phyloP scores from a whole-genome alignment of 2,329 filamentous ascomycete species.

The Zelopaecilomyces penicillatus region DNA sequence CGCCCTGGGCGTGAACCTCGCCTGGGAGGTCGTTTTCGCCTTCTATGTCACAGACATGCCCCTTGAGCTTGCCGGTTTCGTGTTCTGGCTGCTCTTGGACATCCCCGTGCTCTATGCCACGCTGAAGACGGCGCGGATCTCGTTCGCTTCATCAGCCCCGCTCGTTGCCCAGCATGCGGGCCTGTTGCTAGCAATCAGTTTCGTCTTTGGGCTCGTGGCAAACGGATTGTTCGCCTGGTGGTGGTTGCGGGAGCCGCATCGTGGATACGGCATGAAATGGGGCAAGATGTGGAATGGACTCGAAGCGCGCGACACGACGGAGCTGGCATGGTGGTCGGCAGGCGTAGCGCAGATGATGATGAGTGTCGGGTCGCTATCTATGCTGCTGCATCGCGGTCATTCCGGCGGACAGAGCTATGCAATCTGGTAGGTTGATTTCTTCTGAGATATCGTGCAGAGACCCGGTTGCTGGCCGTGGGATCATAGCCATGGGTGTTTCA shows the following conservation, averaged over 20 bases:
- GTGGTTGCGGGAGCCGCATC: conserved; percentile 37
- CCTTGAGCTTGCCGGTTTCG: conserved; percentile 36
- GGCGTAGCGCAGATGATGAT: conserved; percentile 34
- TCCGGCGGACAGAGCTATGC: conserved; percentile 39
- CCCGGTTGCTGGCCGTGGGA: too few species aligned
- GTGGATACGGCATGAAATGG: conserved; percentile 33
- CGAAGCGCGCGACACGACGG: conserved; percentile 37
- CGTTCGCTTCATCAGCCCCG: conserved; percentile 31
- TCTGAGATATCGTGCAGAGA: too few species aligned
- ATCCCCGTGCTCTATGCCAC: conserved; percentile 37
- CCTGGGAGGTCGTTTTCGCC: conserved; percentile 43
- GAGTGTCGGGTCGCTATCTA: conserved; percentile 32
- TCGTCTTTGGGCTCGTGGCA: conserved; percentile 27
- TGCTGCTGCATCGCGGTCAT: conserved; percentile 37
- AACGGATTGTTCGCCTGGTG: conserved; percentile 37
- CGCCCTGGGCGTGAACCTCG: conserved; percentile 40
- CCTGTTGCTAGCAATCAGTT: conserved; percentile 25
- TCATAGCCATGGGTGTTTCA: too few species aligned
- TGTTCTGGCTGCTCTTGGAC: conserved; percentile 42
- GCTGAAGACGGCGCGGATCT: conserved; percentile 33
- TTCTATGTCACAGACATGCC: conserved; percentile 36
- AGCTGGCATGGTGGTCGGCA: conserved; percentile 41
- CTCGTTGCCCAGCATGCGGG: conserved; percentile 33
- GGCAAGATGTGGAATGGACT: conserved; percentile 35
- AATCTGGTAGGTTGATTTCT: conserved; percentile 36